phyloP scores from a whole-genome alignment of 345 rosid species.

The Eucalyptus coolabah region DNA sequence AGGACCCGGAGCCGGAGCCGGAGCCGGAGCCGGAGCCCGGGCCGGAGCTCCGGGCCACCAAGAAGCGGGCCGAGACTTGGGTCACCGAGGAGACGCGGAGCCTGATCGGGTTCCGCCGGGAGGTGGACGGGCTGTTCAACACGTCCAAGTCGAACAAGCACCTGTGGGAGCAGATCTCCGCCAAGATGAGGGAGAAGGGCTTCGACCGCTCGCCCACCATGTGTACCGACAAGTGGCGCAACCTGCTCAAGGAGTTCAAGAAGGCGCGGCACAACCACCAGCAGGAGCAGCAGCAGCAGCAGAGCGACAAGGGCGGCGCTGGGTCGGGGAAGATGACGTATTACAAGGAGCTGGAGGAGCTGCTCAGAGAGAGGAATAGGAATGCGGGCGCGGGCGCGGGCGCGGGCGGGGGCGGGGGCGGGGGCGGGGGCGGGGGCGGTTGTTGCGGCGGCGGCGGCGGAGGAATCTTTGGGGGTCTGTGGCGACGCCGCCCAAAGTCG shows the following conservation, averaged over 20 bases:
- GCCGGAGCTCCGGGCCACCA: conserved; percentile 31
- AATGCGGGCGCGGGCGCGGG: conserved; percentile 9
- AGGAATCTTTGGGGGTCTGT: not conserved
- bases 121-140: conserved; percentile 85
- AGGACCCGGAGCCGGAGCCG: conserved; percentile 47
- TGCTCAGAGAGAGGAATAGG: conserved; percentile 77
- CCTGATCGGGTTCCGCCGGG: conserved; percentile 65
- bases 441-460: not conserved
- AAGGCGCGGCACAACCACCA: conserved; percentile 56
- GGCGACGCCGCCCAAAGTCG: conserved; percentile 46
- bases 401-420: too few species aligned
- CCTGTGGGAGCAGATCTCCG: conserved; percentile 89
- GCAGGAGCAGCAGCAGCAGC: not conserved
- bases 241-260: conserved; percentile 89
- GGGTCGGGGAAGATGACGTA: conserved; percentile 90
- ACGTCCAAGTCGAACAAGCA: conserved; percentile 98
- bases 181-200: conserved; percentile 89
- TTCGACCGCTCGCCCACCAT: conserved; percentile 96
- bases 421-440: not conserved
- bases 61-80: conserved; percentile 99
- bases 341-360: conserved; percentile 92
- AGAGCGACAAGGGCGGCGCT: conserved; percentile 14
- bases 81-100: conserved; percentile 87
- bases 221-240: conserved; percentile 99
- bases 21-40: not conserved